Base-by-base conservation (phyloP, 2,329 filamentous ascomycete genomes). In the Lithohypha guttulata region DNA sequence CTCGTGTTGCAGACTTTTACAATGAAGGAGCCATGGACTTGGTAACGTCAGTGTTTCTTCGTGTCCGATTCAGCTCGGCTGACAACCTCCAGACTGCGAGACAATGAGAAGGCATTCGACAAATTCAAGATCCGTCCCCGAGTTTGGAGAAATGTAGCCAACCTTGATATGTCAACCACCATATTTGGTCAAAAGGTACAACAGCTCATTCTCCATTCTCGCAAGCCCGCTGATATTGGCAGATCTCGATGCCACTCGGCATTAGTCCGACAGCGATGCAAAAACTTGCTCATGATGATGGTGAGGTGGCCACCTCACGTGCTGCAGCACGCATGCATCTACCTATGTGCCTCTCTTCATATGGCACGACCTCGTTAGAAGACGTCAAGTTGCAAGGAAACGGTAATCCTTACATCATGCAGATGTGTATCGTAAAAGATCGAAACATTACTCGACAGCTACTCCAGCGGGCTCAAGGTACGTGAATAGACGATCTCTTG, bases 1-100 rank as follows among this genome's bases (percentile, higher is more conserved):
- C n/a, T n/a, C n/a, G n/a, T 4, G 39, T 21, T 7, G 18, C 43
- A 64, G 71, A 73, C 35, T 75, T 73, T 55, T 75, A 68, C 53
- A 74, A 75, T 50, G 70, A 68, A 43, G 71, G 71, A 4, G 68
- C 70, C 4, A 73, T 73, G 57, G 69, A 72, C 45, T 57, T 71
- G 17, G 56, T 68, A 38, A 73, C 69, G 59, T 63, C 50, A 19
- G 51, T 42, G 21, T 8, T 9, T 9, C 17, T 10, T 11, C n/a
- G 20, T 4, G 8, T 22, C 11, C 29, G 2, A 25, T 23, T 6
- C n/a, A 18, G 8, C 15, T 7, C 7, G 28, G 23, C 19, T 28
- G 5, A 42, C 4, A 37, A 3, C 13, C n/a, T 9, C 17, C 25
- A 42, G 39, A 10, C 28, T 40, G 30, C 53, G 55, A 15, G 72